Percentiles rank a stretch among this genome's conserved stretches.
These are phyloP conservation scores for Leptographium procerum DNA, from an alignment of 2,329 filamentous ascomycete species.

Conservation along the genomic window DNA sequence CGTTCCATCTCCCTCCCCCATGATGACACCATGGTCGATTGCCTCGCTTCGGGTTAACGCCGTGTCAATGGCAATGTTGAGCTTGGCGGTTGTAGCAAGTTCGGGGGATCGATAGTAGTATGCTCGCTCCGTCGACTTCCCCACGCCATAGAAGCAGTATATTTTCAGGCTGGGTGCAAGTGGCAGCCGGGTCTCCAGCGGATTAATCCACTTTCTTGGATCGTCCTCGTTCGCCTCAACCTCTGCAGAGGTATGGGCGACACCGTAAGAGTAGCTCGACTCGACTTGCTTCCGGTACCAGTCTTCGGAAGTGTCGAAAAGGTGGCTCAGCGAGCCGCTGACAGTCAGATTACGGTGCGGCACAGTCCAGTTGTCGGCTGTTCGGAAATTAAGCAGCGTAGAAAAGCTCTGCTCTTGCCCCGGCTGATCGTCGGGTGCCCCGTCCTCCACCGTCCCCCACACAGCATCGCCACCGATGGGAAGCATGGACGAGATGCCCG, in stretches of 20 bases:
- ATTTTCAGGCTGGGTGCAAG: slow-evolving; percentile 84
- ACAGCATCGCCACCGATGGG: slow-evolving; percentile 86
- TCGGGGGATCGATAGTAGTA: slow-evolving; percentile 79
- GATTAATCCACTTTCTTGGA: slow-evolving; percentile 84
- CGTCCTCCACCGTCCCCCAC: slow-evolving; percentile 73
- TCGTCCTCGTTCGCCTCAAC: slow-evolving; percentile 74
- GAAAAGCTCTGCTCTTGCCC: slow-evolving; percentile 66
- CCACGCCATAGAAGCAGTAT: slow-evolving; percentile 94
- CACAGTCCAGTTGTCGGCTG: slow-evolving; percentile 49
- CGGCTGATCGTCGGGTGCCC: slow-evolving; percentile 77
- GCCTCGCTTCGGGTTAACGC: slow-evolving; percentile 40
- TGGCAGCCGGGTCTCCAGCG: slow-evolving; percentile 77
- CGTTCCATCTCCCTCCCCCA: slow-evolving; percentile 93
- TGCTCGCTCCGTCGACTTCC: slow-evolving; percentile 82
- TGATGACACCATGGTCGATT: slow-evolving; percentile 79
- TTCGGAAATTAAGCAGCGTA: slow-evolving; percentile 73
- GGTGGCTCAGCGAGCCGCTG: slow-evolving; percentile 61
- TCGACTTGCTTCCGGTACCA: slow-evolving; percentile 74
- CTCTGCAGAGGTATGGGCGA: slow-evolving; percentile 68
- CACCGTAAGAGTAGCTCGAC: slow-evolving; percentile 72
- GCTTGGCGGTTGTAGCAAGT: slow-evolving; percentile 47
- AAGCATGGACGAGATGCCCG: slow-evolving; percentile 91
- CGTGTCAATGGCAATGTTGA: slow-evolving; percentile 67
- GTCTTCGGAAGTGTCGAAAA: slow-evolving; percentile 65
- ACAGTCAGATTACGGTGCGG: slow-evolving; percentile 71